Conservation (phyloP, 2,329 filamentous ascomycete species). For the Graphiopsis chlorocephala region DNA sequence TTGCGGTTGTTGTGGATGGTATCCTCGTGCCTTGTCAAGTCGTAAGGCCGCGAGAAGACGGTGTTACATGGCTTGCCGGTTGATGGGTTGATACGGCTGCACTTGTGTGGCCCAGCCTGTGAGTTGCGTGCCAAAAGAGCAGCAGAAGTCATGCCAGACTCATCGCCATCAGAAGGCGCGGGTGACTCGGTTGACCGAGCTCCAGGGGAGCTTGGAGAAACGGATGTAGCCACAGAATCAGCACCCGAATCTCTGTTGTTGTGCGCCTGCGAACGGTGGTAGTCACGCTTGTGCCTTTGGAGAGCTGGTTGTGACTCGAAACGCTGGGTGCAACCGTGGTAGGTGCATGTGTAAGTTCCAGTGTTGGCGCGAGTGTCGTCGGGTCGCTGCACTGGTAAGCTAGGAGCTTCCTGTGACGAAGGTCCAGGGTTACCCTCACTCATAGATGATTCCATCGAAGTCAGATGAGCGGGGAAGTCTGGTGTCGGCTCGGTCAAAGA, state of each 20-base stretch:
- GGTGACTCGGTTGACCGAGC: constrained; percentile 30
- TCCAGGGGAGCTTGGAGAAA: constrained; percentile 23
- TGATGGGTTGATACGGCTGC: constrained; percentile 88
- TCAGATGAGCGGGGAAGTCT: constrained; percentile 58
- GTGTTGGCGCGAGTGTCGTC: constrained; percentile 66
- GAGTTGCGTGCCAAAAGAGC: constrained; percentile 66
- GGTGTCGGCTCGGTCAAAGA: constrained; percentile 45
- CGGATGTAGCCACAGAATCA: constrained; percentile 36
- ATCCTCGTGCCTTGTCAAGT: constrained; percentile 92
- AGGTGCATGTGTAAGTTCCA: constrained; percentile 94
- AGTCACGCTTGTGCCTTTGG: constrained; percentile 94
- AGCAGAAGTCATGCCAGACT: constrained; percentile 50
- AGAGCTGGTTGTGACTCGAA: constrained; percentile 85
- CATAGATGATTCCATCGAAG: constrained; percentile 60
- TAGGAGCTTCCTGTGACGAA: constrained; percentile 40
- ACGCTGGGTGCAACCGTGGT: constrained; percentile 81
- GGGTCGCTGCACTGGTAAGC: constrained; percentile 51
- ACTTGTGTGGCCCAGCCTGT: constrained; percentile 89
- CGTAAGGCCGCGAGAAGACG: constrained; percentile 91
- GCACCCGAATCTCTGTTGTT: constrained; percentile 28
- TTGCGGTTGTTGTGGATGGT: constrained; percentile 95
- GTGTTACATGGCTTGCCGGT: constrained; percentile 94
- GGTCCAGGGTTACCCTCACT: constrained; percentile 51
- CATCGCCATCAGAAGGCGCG: constrained; percentile 21
- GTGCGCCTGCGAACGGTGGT: constrained; percentile 65